Conservation (phyloP, 2,329 filamentous ascomycete genomes). For the Aspergillus sp. region DNA sequence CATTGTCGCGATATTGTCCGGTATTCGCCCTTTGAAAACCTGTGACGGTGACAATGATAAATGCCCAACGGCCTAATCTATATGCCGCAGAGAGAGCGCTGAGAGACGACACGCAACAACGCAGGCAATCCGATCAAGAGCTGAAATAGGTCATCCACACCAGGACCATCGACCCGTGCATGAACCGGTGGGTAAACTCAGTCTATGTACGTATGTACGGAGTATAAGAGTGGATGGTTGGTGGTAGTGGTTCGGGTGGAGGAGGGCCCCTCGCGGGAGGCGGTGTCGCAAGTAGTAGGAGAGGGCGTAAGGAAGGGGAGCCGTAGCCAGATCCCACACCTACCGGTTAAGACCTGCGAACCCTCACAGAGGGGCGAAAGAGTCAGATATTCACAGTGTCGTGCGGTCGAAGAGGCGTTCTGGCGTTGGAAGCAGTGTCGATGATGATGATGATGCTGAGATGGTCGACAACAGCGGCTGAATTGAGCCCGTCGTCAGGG, state of each 20-base stretch:
- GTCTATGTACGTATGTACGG: too few relatives aligned
- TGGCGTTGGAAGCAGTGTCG: neutral
- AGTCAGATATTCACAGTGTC: too few relatives aligned
- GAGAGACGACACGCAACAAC: neutral
- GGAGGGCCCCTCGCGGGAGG: conserved; percentile 21
- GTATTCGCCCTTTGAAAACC: too few relatives aligned
- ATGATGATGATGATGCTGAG: neutral
- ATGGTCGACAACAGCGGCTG: neutral
- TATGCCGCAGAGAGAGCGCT: neutral
- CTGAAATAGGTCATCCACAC: too few relatives aligned
- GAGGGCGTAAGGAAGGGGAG: too few relatives aligned
- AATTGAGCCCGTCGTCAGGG: conserved; percentile 1
- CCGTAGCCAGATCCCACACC: too few relatives aligned
- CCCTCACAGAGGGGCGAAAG: neutral
- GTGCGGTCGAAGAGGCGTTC: neutral
- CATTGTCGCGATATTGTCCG: conserved; percentile 19
- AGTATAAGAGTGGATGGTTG: neutral
- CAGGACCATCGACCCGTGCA: conserved; percentile 6
- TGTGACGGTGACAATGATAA: too few relatives aligned
- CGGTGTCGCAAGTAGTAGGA: conserved; percentile 24
- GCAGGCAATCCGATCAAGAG: too few relatives aligned
- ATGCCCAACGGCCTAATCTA: neutral
- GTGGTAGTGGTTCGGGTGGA: neutral
- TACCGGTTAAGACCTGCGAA: neutral
- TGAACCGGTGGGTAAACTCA: conserved; percentile 2